Percentiles rank a stretch among this genome's conserved stretches.
Evolutionary conservation across 257 asterid species (phyloP).

Genomic region (Nicotiana knightiana): DNA sequence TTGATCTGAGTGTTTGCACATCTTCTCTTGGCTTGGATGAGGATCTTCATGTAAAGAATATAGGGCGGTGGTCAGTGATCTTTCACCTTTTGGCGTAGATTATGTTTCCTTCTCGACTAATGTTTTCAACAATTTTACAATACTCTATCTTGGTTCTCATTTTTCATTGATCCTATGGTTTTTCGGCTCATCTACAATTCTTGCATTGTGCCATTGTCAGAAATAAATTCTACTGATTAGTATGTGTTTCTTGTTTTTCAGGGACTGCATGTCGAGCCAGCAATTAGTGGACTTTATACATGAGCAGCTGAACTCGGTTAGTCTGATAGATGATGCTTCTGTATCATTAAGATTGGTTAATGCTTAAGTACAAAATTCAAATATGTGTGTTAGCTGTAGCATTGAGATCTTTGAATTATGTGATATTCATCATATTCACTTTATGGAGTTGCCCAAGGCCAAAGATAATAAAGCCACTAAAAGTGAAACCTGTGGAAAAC

Average conservation of each 20-base stretch:
- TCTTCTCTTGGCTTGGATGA: neutral
- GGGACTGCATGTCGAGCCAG: slow-evolving; percentile 99
- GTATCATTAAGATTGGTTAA: neutral
- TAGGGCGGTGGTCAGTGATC: neutral
- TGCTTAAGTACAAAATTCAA: neutral
- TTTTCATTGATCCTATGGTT: neutral
- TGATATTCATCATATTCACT: neutral
- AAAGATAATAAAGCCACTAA: neutral
- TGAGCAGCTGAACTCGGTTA: slow-evolving; percentile 80
- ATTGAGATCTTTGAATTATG: neutral
- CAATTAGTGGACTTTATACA: slow-evolving; percentile 79
- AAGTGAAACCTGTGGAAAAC: neutral
- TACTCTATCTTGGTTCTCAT: neutral
- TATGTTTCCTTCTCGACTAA: neutral
- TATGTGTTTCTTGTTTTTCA: slow-evolving; percentile 14
- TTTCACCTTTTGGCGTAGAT: neutral
- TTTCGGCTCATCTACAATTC: neutral
- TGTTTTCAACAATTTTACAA: neutral
- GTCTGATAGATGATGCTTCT: slow-evolving; percentile 17
- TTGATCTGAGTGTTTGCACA: neutral
- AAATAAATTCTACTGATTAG: neutral
- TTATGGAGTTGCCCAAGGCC: neutral
- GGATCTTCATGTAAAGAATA: neutral
- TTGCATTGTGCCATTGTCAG: neutral
- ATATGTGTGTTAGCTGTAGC: neutral